Evolutionary conservation across 1,284 basidiomycete genomes (phyloP).

Genomic region (Bondarzewia mesenterica): DNA sequence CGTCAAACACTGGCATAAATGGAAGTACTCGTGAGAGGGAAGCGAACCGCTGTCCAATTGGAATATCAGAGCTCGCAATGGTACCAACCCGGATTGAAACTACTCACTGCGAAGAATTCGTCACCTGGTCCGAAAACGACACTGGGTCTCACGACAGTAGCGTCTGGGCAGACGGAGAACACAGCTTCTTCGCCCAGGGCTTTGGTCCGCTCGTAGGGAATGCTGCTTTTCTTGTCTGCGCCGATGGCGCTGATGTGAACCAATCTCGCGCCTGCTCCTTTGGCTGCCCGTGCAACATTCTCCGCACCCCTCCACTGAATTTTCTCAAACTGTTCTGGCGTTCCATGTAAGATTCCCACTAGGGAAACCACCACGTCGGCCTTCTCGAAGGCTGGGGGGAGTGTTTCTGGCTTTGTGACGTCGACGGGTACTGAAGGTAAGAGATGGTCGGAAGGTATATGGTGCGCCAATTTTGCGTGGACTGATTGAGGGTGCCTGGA

Average conservation of each 20-base stretch:
- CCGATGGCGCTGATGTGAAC: conserved; percentile 60
- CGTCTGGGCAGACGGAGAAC: conserved; percentile 35
- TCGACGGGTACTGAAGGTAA: conserved; percentile 43
- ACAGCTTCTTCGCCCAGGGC: conserved; percentile 52
- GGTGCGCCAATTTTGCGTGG: conserved; percentile 22
- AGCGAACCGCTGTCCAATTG: conserved; percentile 43
- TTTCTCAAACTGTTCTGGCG: conserved; percentile 43
- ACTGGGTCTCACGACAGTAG: conserved; percentile 60
- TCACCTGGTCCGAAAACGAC: conserved; percentile 69
- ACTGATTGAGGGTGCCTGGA: conserved; percentile 43
- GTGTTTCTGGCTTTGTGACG: conserved; percentile 39
- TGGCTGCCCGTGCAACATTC: conserved; percentile 48
- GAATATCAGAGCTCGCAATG: conserved; percentile 9
- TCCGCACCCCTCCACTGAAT: conserved; percentile 58
- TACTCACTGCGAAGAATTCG: conserved; percentile 57
- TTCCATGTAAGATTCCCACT: conserved; percentile 56
- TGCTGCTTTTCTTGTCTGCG: conserved; percentile 36
- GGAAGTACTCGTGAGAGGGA: conserved; percentile 50
- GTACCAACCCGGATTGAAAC: neutral
- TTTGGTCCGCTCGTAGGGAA: conserved; percentile 55
- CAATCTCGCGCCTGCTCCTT: conserved; percentile 40
- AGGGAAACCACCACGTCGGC: conserved; percentile 54
- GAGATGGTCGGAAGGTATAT: conserved; percentile 21
- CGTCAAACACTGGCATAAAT: conserved; percentile 64
- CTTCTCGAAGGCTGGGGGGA: conserved; percentile 39